Evolutionary conservation across 495 filamentous ascomycete genomes (phyloP).

Genomic region (Trichoderma virens): DNA sequence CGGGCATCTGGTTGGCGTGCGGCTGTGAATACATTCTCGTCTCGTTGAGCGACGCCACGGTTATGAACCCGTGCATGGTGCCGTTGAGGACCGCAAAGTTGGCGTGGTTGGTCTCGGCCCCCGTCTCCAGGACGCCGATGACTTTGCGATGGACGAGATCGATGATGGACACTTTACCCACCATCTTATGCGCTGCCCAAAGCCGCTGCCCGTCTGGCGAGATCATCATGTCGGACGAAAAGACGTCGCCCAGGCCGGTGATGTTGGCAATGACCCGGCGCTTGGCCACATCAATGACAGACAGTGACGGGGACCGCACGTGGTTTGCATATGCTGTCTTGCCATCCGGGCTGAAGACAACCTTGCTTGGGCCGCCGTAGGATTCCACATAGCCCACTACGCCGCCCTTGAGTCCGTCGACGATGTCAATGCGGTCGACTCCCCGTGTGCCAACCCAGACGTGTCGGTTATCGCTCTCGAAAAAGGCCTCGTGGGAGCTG

Average conservation of each 20-base stretch:
- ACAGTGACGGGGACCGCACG: slow-evolving; percentile 12
- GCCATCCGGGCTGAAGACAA: slow-evolving; percentile 20
- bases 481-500: slow-evolving; percentile 21
- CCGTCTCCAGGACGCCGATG: slow-evolving; percentile 17
- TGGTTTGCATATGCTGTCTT: slow-evolving; percentile 19
- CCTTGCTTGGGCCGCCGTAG: slow-evolving; percentile 19
- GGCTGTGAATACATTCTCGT: slow-evolving; percentile 16
- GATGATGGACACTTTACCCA: slow-evolving; percentile 18
- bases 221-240: slow-evolving; percentile 23
- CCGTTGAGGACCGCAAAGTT: slow-evolving; percentile 18
- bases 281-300: slow-evolving; percentile 17
- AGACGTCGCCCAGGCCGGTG: slow-evolving; percentile 16
- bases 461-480: slow-evolving; percentile 18
- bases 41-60: slow-evolving; percentile 16
- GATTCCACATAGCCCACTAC: slow-evolving; percentile 14
- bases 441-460: slow-evolving; percentile 20
- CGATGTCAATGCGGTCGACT: slow-evolving; percentile 16
- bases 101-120: slow-evolving; percentile 20
- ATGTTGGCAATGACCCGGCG: slow-evolving; percentile 14
- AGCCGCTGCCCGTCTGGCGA: slow-evolving; percentile 17
- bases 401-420: slow-evolving; percentile 17
- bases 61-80: slow-evolving; percentile 17
- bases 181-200: slow-evolving; percentile 21
- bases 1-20: slow-evolving; percentile 8
- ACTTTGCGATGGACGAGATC: slow-evolving; percentile 2